These are phyloP conservation scores for Elsinoe necatrix DNA, from an alignment of 2,329 filamentous ascomycete genomes.

Conservation along the genomic window DNA sequence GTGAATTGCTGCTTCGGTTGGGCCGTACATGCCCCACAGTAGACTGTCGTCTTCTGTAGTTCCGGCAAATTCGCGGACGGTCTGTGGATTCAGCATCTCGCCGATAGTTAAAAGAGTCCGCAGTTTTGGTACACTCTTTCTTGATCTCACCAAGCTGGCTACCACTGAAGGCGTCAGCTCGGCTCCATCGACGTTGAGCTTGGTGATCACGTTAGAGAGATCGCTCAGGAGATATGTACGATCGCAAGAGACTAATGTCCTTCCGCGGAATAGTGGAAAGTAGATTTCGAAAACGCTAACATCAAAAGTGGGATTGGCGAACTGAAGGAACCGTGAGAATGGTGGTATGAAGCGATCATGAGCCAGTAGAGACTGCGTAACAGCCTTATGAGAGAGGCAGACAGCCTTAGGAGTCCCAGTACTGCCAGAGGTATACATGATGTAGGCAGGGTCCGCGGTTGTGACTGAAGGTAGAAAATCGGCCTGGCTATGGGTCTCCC, in stretches of 20 bases:
- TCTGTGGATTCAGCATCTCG: constrained; percentile 75
- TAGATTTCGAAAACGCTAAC: constrained; percentile 94
- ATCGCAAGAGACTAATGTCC: constrained; percentile 63
- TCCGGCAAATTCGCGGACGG: constrained; percentile 72
- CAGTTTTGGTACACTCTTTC: constrained; percentile 58
- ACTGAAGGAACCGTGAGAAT: constrained; percentile 78
- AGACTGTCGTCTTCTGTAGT: constrained; percentile 48
- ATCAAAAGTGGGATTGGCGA: constrained; percentile 87
- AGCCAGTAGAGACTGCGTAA: constrained; percentile 71
- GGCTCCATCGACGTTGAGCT: constrained; percentile 66
- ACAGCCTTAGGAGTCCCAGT: constrained; percentile 88
- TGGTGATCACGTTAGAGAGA: constrained; percentile 57
- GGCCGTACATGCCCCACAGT: constrained; percentile 89
- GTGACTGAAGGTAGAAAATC: background rate
- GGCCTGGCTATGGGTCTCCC: background rate
- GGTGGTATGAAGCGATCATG: constrained; percentile 68
- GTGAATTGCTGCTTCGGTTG: constrained; percentile 86
- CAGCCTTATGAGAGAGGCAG: constrained; percentile 68
- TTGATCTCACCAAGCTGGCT: constrained; percentile 62
- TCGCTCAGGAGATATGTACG: constrained; percentile 65
- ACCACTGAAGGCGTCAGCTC: constrained; percentile 86
- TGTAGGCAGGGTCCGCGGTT: constrained; percentile 58
- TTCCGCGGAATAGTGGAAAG: constrained; percentile 68
- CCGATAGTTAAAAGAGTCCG: constrained; percentile 76
- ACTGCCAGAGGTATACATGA: constrained; percentile 90